Evolutionary conservation across 306 rosid genomes (phyloP).

Genomic region (Benincasa hispida): DNA sequence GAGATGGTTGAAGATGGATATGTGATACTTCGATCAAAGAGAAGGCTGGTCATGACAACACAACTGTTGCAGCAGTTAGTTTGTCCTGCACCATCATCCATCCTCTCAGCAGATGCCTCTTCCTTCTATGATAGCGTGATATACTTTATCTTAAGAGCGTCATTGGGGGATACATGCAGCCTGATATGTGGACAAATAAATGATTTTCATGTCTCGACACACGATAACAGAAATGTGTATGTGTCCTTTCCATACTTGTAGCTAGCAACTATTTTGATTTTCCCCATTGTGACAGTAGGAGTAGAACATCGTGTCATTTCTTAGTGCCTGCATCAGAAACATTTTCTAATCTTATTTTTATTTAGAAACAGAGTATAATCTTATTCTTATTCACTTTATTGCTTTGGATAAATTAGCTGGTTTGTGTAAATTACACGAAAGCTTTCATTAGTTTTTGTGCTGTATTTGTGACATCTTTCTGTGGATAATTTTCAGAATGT

Average conservation of each 20-base stretch:
- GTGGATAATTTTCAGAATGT: constrained; percentile 18
- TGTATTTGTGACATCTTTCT: neutral
- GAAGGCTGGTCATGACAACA: constrained; percentile 35
- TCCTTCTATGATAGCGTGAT: constrained; percentile 26
- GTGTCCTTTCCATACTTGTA: constrained; percentile 8
- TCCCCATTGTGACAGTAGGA: neutral
- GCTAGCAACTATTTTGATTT: neutral
- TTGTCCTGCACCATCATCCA: constrained; percentile 23
- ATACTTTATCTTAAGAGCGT: constrained; percentile 24
- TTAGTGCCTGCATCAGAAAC: neutral
- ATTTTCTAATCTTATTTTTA: neutral
- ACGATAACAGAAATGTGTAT: constrained; percentile 17
- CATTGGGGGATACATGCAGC: constrained; percentile 42
- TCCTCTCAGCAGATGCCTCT: constrained; percentile 29
- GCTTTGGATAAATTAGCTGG: neutral
- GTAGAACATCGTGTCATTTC: neutral
- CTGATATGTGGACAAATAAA: constrained; percentile 15
- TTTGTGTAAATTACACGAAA: neutral
- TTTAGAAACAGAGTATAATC: neutral
- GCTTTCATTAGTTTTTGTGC: neutral
- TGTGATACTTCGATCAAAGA: constrained; percentile 22
- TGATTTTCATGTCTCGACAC: neutral
- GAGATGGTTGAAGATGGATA: constrained; percentile 21
- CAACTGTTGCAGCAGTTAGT: constrained; percentile 39
- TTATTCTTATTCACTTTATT: neutral